A percentile compares a stretch with the other conserved stretches of the same genome.
These are phyloP conservation scores for Dothideomycetes sp. DNA, from an alignment of 2,329 filamentous ascomycete species.

Conservation along the genomic window DNA sequence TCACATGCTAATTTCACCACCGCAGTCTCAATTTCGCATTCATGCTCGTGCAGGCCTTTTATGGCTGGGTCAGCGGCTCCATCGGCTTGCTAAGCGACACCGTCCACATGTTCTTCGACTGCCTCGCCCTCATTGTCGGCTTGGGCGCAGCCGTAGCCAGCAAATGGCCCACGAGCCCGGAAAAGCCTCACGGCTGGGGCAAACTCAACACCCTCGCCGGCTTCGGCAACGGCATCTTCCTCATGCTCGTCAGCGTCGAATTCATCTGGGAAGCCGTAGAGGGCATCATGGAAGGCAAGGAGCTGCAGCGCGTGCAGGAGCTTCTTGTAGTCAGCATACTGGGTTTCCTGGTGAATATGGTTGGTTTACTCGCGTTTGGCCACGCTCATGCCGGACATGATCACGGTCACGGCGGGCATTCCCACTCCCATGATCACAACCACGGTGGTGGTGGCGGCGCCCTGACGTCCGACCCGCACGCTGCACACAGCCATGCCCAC, in stretches of 20 bases:
- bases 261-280: conserved; percentile 94
- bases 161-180: conserved; percentile 84
- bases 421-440: conserved; percentile 33
- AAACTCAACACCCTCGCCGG: conserved; percentile 95
- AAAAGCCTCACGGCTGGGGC: conserved; percentile 90
- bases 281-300: conserved; percentile 68
- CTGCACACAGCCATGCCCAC: conserved; percentile 46
- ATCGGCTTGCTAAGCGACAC: conserved; percentile 92
- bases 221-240: conserved; percentile 89
- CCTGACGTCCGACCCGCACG: conserved; percentile 19
- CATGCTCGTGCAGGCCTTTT: conserved; percentile 89
- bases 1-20: not conserved
- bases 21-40: conserved; percentile 80
- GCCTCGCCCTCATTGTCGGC: conserved; percentile 80
- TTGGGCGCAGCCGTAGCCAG: conserved; percentile 87
- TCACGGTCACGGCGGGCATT: conserved; percentile 45
- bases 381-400: conserved; percentile 39
- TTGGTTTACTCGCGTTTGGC: conserved; percentile 79
- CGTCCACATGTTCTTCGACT: conserved; percentile 99
- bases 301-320: conserved; percentile 76
- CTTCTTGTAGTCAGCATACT: conserved; percentile 79
- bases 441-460: conserved; percentile 17
- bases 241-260: conserved; percentile 91
- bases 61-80: conserved; percentile 87
- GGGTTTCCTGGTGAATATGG: conserved; percentile 79